Percentiles rank a stretch among this genome's conserved stretches.
Conservation (phyloP, 169 alveolate species). For the Ichthyophthirius multifiliis region DNA sequence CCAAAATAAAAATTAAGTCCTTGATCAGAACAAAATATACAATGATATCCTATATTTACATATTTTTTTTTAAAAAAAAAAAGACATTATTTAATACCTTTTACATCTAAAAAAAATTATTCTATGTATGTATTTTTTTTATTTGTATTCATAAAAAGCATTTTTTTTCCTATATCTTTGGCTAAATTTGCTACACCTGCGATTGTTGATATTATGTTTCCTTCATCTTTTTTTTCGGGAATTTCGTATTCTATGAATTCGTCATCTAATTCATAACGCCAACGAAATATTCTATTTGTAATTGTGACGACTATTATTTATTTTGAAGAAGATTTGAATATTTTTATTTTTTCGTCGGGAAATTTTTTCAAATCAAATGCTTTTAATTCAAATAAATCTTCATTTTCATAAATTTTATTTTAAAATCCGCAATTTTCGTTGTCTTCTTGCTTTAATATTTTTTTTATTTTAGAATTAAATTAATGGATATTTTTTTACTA, state of each 20-base stretch:
- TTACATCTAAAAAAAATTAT: neutral
- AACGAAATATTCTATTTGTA: neutral
- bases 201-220: too few relatives aligned
- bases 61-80: neutral
- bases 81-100: neutral
- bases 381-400: neutral
- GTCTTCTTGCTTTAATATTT: too few relatives aligned
- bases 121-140: neutral
- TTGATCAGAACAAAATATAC: constrained; percentile 15
- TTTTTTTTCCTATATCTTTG: neutral
- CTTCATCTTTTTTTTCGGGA: neutral
- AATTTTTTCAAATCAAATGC: neutral
- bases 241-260: neutral
- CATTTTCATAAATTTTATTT: neutral
- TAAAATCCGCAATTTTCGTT: neutral
- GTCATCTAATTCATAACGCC: neutral
- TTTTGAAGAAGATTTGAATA: neutral
- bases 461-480: too few relatives aligned
- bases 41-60: constrained; percentile 10
- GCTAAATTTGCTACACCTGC: too few relatives aligned
- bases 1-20: constrained; percentile 26
- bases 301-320: neutral
- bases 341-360: neutral
- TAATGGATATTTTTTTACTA: too few relatives aligned
- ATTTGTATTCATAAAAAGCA: neutral